phyloP scores from a whole-genome alignment of 345 rosid species.

The Isatis tinctoria region DNA sequence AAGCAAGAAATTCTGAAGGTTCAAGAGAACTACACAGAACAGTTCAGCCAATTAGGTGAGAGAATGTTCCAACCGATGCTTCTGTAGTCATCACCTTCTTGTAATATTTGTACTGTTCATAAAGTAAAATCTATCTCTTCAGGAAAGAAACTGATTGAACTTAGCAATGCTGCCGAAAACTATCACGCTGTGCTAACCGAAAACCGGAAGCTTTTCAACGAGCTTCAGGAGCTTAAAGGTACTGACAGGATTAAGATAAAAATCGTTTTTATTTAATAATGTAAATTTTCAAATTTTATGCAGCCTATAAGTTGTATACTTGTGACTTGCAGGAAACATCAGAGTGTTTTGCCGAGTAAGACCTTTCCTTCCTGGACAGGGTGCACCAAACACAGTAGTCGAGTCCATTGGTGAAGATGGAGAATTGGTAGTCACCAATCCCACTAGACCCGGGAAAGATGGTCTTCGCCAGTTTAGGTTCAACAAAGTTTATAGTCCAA shows the following conservation, averaged over 20 bases:
- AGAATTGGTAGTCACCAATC: slow-evolving; percentile 62
- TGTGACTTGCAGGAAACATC: slow-evolving; percentile 66
- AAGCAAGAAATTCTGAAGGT: slow-evolving; percentile 55
- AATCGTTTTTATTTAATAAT: not conserved
- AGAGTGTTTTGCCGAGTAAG: slow-evolving; percentile 85
- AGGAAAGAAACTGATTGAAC: slow-evolving; percentile 57
- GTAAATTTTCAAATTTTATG: not conserved
- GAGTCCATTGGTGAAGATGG: slow-evolving; percentile 72
- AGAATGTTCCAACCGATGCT: slow-evolving; percentile 7
- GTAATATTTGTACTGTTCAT: not conserved
- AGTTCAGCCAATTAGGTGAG: slow-evolving; percentile 56
- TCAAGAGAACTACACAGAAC: slow-evolving; percentile 46
- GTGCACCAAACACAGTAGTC: slow-evolving; percentile 42
- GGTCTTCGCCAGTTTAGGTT: slow-evolving; percentile 63
- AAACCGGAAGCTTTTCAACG: slow-evolving; percentile 74
- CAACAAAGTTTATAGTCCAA: slow-evolving; percentile 68
- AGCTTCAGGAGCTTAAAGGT: slow-evolving; percentile 95
- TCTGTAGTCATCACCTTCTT: not conserved
- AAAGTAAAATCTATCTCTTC: not conserved
- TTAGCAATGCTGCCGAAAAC: slow-evolving; percentile 60
- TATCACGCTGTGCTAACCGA: slow-evolving; percentile 71
- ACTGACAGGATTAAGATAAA: not conserved
- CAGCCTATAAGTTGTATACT: not conserved
- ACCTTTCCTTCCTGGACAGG: slow-evolving; percentile 69
- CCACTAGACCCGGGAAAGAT: slow-evolving; percentile 74